A percentile compares a stretch with the other conserved stretches of the same genome.
These are phyloP conservation scores for Kuraishia capsulata DNA, from an alignment of 805 yeast genomes.

Conservation along the genomic window DNA sequence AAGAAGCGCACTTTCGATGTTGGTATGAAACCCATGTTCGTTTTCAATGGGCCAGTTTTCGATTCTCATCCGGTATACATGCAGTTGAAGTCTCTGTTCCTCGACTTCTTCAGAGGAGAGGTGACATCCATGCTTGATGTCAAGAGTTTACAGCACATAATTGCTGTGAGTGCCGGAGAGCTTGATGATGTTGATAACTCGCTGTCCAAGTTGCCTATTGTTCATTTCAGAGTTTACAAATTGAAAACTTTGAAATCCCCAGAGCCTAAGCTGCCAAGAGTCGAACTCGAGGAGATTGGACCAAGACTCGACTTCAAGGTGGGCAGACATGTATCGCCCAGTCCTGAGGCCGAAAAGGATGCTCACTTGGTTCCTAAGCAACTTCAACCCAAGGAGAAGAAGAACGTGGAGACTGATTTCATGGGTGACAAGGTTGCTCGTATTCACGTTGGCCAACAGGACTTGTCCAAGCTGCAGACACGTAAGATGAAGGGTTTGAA, in stretches of 20 bases:
- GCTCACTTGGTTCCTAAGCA: slow-evolving; percentile 77
- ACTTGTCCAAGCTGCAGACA: slow-evolving; percentile 81
- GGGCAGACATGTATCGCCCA: slow-evolving; percentile 77
- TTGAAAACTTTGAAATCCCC: slow-evolving; percentile 67
- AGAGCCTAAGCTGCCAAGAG: slow-evolving; percentile 86
- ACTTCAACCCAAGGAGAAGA: slow-evolving; percentile 71
- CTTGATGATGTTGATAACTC: slow-evolving; percentile 68
- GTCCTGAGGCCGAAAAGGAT: slow-evolving; percentile 85
- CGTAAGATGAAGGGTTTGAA: slow-evolving; percentile 98
- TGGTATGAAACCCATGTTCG: slow-evolving; percentile 91
- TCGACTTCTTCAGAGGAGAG: slow-evolving; percentile 88
- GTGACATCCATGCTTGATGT: slow-evolving; percentile 79
- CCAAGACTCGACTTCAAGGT: slow-evolving; percentile 90
- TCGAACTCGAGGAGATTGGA: slow-evolving; percentile 90
- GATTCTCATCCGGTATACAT: slow-evolving; percentile 81
- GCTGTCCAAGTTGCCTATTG: slow-evolving; percentile 53
- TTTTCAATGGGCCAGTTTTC: slow-evolving; percentile 86
- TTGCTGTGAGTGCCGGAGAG: slow-evolving; percentile 67
- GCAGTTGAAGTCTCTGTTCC: slow-evolving; percentile 79
- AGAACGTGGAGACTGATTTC: slow-evolving; percentile 78
- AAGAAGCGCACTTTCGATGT: slow-evolving; percentile 69
- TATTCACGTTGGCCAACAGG: slow-evolving; percentile 94
- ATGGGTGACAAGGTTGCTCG: slow-evolving; percentile 97
- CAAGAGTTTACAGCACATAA: slow-evolving; percentile 88
- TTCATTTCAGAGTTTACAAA: slow-evolving; percentile 86